Evolutionary conservation across 1,139 yeast species (phyloP), one percentile per base, ranked within the genome.

Genomic region (Hyphopichia burtonii): DNA sequence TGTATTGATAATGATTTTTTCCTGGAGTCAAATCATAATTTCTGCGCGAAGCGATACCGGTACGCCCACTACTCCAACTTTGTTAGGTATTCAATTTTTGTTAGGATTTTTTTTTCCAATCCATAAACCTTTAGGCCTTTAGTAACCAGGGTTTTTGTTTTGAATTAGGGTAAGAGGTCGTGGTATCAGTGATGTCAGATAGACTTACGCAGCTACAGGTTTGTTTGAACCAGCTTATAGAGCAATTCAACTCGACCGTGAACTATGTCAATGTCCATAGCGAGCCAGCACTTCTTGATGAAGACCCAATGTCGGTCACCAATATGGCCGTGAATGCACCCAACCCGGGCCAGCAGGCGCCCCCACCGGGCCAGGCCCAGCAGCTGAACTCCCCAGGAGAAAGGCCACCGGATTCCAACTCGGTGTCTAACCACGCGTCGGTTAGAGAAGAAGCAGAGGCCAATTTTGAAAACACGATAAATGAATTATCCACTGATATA

Each of bases 131-230:
- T n/a, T n/a, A n/a, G n/a, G n/a, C n/a, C n/a, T n/a, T n/a, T n/a
- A n/a, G n/a, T n/a, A n/a, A n/a, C n/a, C n/a, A n/a, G n/a, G n/a
- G n/a, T n/a, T n/a, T n/a, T n/a, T n/a, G n/a, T n/a, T n/a, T n/a
- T 20, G 23, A 20, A 20, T 20, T 20, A 20, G 23, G 23, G 5
- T 20, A 6, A 20, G 8, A 6, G 5, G 5, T 20, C 28, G 12
- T 25, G 11, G n/a, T 4, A 25, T 11, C n/a, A 25, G 3, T 4
- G n/a, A 82, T 82, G 87, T 74, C 96, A 0, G 99, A 93, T 65
- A 71, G 98, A 55, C 71, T 93, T 32, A 90, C 98, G 1, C 99
- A 93, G 61, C 76, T 93, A 30, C 99, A 93, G 59, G 78, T 87
- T 37, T 90, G 98, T 53, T 70, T 93, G 38, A 99, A 93, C 64